These are phyloP conservation scores for Sporobolomyces pararoseus DNA, from an alignment of 768 basidiomycete species.

Conservation along the genomic window DNA sequence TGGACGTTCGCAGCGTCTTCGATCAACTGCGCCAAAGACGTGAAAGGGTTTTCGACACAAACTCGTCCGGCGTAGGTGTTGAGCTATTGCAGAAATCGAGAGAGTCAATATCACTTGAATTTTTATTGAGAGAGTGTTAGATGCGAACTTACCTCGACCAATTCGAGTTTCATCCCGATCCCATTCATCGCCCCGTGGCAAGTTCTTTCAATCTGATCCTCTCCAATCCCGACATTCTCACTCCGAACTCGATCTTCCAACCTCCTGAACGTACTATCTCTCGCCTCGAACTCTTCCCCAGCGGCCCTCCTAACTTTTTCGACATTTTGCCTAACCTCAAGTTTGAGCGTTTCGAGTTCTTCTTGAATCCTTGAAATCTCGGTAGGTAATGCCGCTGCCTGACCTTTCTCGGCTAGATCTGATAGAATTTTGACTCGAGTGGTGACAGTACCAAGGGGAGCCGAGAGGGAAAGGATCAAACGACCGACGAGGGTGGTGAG, in stretches of 20 bases:
- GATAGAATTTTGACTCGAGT: slow-evolving; percentile 1
- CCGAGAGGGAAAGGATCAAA: slow-evolving; percentile 8
- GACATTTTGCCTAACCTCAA: not conserved
- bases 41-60: slow-evolving; percentile 27
- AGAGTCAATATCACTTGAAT: not conserved
- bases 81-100: not conserved
- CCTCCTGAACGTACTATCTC: slow-evolving; percentile 23
- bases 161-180: not conserved
- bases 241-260: slow-evolving; percentile 21
- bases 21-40: slow-evolving; percentile 13
- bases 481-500: slow-evolving; percentile 9
- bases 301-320: slow-evolving; percentile 6
- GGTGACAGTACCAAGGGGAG: not conserved
- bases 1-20: slow-evolving; percentile 10
- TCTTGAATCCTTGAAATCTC: slow-evolving; percentile 5
- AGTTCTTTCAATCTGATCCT: slow-evolving; percentile 10
- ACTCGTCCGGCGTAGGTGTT: slow-evolving; percentile 23
- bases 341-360: not conserved
- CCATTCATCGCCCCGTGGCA: slow-evolving; percentile 18
- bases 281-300: slow-evolving; percentile 26
- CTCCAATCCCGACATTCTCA: slow-evolving; percentile 20
- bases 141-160: slow-evolving; percentile 20
- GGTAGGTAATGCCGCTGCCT: not conserved
- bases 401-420: not conserved
- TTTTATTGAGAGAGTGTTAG: too few species aligned